Evolutionary conservation across 2,329 filamentous ascomycete species (phyloP).

Genomic region (Fusarium domesticum): DNA sequence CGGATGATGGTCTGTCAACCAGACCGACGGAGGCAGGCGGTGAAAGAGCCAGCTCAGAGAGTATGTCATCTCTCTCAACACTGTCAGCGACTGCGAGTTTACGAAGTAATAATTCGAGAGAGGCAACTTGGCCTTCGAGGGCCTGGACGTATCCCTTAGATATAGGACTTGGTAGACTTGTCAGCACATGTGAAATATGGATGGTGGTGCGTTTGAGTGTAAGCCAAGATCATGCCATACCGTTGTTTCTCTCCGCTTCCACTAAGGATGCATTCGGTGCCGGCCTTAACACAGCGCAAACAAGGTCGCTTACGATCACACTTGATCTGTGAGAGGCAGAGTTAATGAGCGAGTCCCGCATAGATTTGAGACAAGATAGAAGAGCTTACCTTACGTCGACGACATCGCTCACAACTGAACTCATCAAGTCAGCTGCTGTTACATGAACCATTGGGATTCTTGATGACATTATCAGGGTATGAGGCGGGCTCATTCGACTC

Average conservation of each 20-base stretch:
- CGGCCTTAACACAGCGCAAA: conserved; percentile 44
- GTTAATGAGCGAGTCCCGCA: neutral
- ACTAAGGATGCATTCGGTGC: conserved; percentile 39
- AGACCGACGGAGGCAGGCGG: conserved; percentile 16
- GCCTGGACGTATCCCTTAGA: conserved; percentile 47
- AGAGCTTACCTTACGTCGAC: conserved; percentile 39
- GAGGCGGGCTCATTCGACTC: conserved; percentile 18
- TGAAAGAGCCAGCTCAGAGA: conserved; percentile 36
- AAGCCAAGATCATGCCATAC: conserved; percentile 22
- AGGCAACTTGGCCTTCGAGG: conserved; percentile 45
- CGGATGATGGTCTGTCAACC: conserved; percentile 12
- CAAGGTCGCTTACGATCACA: conserved; percentile 52
- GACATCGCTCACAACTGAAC: conserved; percentile 42
- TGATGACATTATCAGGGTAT: neutral
- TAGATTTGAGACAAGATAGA: neutral
- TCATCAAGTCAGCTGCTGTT: conserved; percentile 7
- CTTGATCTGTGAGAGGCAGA: conserved; percentile 42
- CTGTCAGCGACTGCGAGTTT: conserved; percentile 42
- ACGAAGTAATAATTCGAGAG: conserved; percentile 44
- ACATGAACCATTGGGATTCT: conserved; percentile 2
- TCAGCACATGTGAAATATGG: neutral
- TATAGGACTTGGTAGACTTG: conserved; percentile 36
- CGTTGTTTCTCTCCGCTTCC: conserved; percentile 44
- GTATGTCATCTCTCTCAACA: conserved; percentile 40
- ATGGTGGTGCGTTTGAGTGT: neutral